Conservation (phyloP, 1,284 basidiomycete species). For the Ceratobasidium papillatum region DNA sequence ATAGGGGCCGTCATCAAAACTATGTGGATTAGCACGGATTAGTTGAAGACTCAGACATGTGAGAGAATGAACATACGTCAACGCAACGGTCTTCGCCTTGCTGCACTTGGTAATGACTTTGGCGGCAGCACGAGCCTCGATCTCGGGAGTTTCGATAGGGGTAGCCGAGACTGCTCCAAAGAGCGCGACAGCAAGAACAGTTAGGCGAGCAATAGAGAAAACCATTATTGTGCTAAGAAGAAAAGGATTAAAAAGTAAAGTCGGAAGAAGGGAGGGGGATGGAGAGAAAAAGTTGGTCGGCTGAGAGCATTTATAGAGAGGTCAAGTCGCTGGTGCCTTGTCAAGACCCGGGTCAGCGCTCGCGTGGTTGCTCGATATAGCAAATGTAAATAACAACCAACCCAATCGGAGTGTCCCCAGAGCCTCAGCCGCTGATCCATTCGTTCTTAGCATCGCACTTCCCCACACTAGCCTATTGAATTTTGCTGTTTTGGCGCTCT, state of each 20-base stretch:
- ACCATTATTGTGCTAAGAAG: neutral
- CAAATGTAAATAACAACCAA: too few relatives aligned
- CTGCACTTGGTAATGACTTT: slow-evolving; percentile 26
- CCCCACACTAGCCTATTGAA: neutral
- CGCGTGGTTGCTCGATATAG: neutral
- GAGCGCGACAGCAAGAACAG: slow-evolving; percentile 30
- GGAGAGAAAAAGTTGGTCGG: neutral
- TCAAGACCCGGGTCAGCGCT: neutral
- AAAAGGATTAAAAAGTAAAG: neutral
- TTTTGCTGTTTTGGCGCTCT: neutral
- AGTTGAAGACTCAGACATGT: neutral
- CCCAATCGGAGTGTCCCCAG: too few relatives aligned
- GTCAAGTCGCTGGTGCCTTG: neutral
- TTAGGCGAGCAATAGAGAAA: slow-evolving; percentile 24
- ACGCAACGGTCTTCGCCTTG: slow-evolving; percentile 8
- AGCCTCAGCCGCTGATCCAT: neutral
- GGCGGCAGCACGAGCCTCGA: neutral
- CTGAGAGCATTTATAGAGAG: neutral
- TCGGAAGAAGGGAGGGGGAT: neutral
- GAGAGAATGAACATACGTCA: slow-evolving; percentile 7
- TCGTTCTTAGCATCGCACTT: neutral
- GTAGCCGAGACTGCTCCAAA: slow-evolving; percentile 24
- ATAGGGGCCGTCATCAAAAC: slow-evolving; percentile 41
- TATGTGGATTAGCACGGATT: neutral
- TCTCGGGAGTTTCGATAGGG: slow-evolving; percentile 5